A percentile compares a stretch with the other conserved stretches of the same genome.
phyloP scores from a whole-genome alignment of 73 alveolate genomes.

The Tetrahymena malaccensis region DNA sequence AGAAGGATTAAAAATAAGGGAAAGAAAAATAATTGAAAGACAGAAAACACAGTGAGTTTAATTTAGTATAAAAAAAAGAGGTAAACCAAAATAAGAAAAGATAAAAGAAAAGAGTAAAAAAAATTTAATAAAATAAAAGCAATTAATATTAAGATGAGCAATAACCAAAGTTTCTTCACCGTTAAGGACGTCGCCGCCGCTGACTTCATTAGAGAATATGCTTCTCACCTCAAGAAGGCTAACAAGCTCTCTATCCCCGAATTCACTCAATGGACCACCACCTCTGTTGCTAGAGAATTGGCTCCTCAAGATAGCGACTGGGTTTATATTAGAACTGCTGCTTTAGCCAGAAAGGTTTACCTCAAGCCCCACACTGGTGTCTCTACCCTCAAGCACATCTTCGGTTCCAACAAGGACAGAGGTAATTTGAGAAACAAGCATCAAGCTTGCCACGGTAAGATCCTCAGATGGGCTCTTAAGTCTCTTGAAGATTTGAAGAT shows the following conservation, averaged over 20 bases:
- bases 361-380: slow-evolving; percentile 64
- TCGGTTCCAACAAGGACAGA: slow-evolving; percentile 76
- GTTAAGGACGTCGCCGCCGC: slow-evolving; percentile 89
- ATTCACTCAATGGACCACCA: slow-evolving; percentile 82
- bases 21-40: background rate
- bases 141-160: background rate
- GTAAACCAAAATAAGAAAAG: background rate
- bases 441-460: slow-evolving; percentile 75
- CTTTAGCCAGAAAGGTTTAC: slow-evolving; percentile 87
- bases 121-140: background rate
- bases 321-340: slow-evolving; percentile 95
- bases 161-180: slow-evolving; percentile 35
- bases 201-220: slow-evolving; percentile 81
- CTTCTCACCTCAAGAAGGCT: slow-evolving; percentile 83
- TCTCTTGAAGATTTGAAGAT: slow-evolving; percentile 75
- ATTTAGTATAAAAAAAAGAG: background rate
- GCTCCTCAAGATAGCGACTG: slow-evolving; percentile 92
- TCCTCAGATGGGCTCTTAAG: slow-evolving; percentile 81
- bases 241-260: slow-evolving; percentile 86
- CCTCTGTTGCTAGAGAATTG: slow-evolving; percentile 75
- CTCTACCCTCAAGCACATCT: slow-evolving; percentile 50
- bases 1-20: background rate
- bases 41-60: background rate
- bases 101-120: background rate
- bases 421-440: slow-evolving; percentile 70